Percentiles rank a stretch among this genome's conserved stretches.
Conservation (phyloP, 495 filamentous ascomycete genomes). For the Hypoxylon fuscum region DNA sequence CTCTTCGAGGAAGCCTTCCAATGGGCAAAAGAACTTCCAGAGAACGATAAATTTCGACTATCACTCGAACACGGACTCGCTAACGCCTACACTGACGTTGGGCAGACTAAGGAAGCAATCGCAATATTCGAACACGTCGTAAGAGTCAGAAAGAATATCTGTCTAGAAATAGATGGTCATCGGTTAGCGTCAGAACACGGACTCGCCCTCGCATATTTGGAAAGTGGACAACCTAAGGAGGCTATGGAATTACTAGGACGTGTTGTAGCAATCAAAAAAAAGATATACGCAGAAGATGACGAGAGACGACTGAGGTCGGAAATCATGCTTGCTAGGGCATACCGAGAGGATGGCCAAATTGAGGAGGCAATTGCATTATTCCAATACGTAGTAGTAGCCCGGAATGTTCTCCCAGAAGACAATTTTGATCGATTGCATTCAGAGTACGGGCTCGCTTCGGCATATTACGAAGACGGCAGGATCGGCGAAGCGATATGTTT, state of each 20-base stretch:
- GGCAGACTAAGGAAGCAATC: conserved; percentile 11
- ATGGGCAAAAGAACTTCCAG: conserved; percentile 29
- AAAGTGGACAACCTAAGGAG: too few relatives aligned
- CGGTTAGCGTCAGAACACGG: neutral
- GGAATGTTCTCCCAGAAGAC: conserved; percentile 33
- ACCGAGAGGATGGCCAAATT: neutral
- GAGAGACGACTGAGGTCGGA: neutral
- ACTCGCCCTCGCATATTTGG: too few relatives aligned
- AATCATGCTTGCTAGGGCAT: neutral
- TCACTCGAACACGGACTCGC: neutral
- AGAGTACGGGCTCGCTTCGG: conserved; percentile 39
- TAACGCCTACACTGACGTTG: neutral
- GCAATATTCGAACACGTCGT: conserved; percentile 29
- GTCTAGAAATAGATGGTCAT: neutral
- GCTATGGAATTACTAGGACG: too few relatives aligned
- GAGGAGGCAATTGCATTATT: conserved; percentile 23
- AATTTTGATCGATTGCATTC: conserved; percentile 41
- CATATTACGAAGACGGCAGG: conserved; percentile 43
- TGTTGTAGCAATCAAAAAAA: conserved; percentile 16
- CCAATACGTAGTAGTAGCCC: conserved; percentile 38
- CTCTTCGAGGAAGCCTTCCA: conserved; percentile 29
- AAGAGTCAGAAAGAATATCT: conserved; percentile 15
- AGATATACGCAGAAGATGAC: neutral
- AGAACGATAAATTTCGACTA: conserved; percentile 3
- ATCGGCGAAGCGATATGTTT: conserved; percentile 39